Percentiles rank a stretch among this genome's conserved stretches.
Conservation (phyloP, 495 filamentous ascomycete species). For the Amniculicola lignicola region DNA sequence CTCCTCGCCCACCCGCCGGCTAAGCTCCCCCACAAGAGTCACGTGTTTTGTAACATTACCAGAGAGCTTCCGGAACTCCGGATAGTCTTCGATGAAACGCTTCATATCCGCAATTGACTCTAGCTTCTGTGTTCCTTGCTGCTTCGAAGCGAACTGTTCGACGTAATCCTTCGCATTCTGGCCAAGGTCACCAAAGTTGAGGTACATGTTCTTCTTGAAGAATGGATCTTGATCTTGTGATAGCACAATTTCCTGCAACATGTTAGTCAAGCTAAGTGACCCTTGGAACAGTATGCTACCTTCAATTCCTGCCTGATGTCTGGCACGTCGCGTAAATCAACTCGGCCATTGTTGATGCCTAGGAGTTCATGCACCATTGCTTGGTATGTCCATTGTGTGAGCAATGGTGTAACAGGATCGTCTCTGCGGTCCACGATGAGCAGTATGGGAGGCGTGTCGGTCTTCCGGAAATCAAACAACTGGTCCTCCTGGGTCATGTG, state of each 20-base stretch:
- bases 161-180: conserved; percentile 99
- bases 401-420: conserved; percentile 90
- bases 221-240: conserved; percentile 98
- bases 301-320: conserved; percentile 87
- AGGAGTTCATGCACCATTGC: conserved; percentile 97
- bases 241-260: conserved; percentile 72
- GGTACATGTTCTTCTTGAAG: conserved; percentile 99
- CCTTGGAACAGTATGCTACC: no score
- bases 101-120: conserved; percentile 99
- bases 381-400: conserved; percentile 98
- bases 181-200: conserved; percentile 95
- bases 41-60: conserved; percentile 99
- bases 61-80: conserved; percentile 92
- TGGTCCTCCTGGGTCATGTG: conserved; percentile 94
- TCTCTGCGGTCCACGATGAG: conserved; percentile 88
- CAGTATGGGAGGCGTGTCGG: conserved; percentile 90
- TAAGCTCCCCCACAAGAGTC: conserved; percentile 89
- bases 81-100: conserved; percentile 97
- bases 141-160: conserved; percentile 94
- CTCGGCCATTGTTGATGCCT: conserved; percentile 88
- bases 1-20: conserved; percentile 77
- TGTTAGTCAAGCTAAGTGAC: no score
- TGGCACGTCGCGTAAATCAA: conserved; percentile 80
- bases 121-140: conserved; percentile 86
- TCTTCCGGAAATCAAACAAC: conserved; percentile 92